Percentiles rank a stretch among this genome's conserved stretches.
These are phyloP conservation scores for Phlebiopsis flavidoalba DNA, from an alignment of 768 basidiomycete species.

Conservation along the genomic window DNA sequence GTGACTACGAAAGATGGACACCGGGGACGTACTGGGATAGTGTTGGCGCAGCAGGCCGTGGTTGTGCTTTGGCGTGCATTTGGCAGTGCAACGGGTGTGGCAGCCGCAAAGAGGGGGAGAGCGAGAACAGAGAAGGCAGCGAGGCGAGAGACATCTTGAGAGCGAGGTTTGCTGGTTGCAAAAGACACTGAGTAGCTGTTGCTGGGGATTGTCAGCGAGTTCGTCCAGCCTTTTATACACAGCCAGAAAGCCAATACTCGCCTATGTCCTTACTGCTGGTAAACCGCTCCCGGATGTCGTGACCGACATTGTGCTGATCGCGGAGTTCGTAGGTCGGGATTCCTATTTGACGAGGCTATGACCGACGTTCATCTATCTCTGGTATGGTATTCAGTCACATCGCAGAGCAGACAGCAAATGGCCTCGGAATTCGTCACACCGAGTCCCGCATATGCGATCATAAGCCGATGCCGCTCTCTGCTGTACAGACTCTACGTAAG, in stretches of 20 bases:
- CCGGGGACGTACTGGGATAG: background rate
- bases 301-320: background rate
- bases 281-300: no score
- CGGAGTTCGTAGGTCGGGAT: no score
- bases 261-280: no score
- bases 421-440: background rate
- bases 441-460: background rate
- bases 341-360: background rate
- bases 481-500: no score
- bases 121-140: background rate
- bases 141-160: conserved; percentile 2
- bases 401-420: background rate
- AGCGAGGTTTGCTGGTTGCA: background rate
- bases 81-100: conserved; percentile 3
- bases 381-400: background rate
- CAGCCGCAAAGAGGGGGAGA: conserved; percentile 5
- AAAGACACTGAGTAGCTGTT: background rate
- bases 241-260: no score
- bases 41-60: conserved; percentile 4
- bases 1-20: background rate
- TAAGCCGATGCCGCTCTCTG: background rate
- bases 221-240: background rate
- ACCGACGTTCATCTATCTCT: background rate
- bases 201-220: background rate
- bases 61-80: background rate